Evolutionary conservation across 768 basidiomycete species (phyloP), one percentile per base, ranked within the genome.

Genomic region (Phanerodontia chrysosporium): DNA sequence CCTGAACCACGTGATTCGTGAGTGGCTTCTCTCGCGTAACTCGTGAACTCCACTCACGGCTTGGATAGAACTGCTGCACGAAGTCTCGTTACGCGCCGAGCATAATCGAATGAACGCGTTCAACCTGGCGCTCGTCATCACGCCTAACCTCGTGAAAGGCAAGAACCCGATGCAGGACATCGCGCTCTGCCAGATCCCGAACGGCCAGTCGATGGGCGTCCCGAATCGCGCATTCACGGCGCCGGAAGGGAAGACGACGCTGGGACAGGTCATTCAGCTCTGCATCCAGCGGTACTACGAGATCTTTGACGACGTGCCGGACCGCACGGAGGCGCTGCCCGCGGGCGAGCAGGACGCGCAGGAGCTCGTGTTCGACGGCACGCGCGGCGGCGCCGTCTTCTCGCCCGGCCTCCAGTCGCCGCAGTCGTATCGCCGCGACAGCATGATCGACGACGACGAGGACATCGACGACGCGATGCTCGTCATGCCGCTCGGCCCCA

Each of bases 241-340:
- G 10, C 28, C 45, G 24, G 80, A 83, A 65, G 81, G 80, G 32
- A 75, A 74, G 62, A 84, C 83, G 9, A 91, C 90, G 0, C 75
- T 94, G 0, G 90, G 90, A 2, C 75, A 78, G 61, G 75, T 93
- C 44, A 76, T 92, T 70, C 85, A 85, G 67, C 73, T 90, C 45
- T 93, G 89, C 70, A 92, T 93, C 52, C 81, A 88, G 65, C 83
- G 83, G 45, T 94, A 93, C 69, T 92, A 87, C 69, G 92, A 94
- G 68, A 76, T 93, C 29, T 94, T 94, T 64, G 91, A 92, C 67
- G 92, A 93, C 64, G 72, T 87, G n/a, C 73, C 70, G 58, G 92
- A 92, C 72, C 81, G 84, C 16, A 80, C 79, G 59, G 90, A 92
- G 63, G 84, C 84, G 5, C 22, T 16, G 2, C 54, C 58, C 61